Base-by-base conservation (phyloP, 2,329 filamentous ascomycete species). In the Cladobotryum mycophilum region DNA sequence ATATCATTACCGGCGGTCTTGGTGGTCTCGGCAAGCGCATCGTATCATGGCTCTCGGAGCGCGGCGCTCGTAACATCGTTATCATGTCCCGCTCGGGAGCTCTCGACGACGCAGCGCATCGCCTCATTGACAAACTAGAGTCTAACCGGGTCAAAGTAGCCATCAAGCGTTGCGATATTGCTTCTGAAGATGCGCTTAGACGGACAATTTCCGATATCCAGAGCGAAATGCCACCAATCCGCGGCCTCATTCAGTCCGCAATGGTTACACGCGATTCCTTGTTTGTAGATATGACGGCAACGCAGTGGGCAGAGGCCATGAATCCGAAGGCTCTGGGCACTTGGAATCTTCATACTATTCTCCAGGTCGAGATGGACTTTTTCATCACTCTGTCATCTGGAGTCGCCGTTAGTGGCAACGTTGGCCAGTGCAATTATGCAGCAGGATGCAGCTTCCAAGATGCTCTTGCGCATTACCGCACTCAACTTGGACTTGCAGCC, bases 401-500 rank as follows among this genome's bases (percentile, higher is more conserved):
- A 25, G 58, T 60, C 1, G 65, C 64, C 12, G 54, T 70, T 7
- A 45, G 64, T 3, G 70, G 68, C 0, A 58, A 63, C n/a, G 53
- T 60, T 4, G 59, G 57, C 1, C 70, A 72, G 38, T 61, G 64
- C 40, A 74, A 72, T 50, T 76, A 76, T 51, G 58, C 67, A 0
- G 66, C 63, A 0, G 66, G 62, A 2, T 60, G 60, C 14, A 53
- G 61, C 0, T 71, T 66, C 54, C 65, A 67, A 5, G 58, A 60
- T 25, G 54, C 58, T 0, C 53, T 63, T 7, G 57, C 56, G 1
- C 48, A 48, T 13, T 48, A 57, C 35, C 53, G 58, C 5, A 20
- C 34, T 5, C 22, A 47, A 1, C 47, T 55, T 9, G 57, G 56
- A 5, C 41, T 55, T 18, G 25, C 54, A 2, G 58, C 51, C 8